A percentile compares a stretch with the other conserved stretches of the same genome.
Conservation (phyloP, 352 stramenopile genomes). For the Phytophthora hibernalis region DNA sequence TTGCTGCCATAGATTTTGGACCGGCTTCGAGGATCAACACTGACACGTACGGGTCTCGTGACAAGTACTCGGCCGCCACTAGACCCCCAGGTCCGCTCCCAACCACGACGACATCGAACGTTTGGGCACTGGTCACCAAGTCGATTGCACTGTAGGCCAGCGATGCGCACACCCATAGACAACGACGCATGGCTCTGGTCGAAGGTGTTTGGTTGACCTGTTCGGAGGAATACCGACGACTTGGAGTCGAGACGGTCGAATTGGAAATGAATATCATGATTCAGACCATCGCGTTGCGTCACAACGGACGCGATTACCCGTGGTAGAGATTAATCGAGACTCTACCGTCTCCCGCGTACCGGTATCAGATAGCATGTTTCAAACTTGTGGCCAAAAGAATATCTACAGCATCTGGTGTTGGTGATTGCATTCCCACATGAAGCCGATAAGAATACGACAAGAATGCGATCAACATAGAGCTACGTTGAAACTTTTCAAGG, state of each 20-base stretch:
- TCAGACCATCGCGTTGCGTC: too few species aligned
- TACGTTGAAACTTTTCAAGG: neutral
- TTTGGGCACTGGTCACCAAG: conserved; percentile 15
- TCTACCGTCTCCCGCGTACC: conserved; percentile 5
- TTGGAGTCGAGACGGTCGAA: conserved; percentile 10
- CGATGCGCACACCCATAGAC: neutral
- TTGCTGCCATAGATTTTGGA: conserved; percentile 47
- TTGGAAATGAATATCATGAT: conserved; percentile 20
- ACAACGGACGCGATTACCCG: neutral
- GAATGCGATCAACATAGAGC: too few species aligned
- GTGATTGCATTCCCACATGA: neutral
- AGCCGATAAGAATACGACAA: neutral
- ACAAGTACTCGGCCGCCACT: conserved; percentile 67
- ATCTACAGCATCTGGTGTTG: neutral
- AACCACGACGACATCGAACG: conserved; percentile 61
- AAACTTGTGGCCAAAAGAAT: conserved; percentile 11
- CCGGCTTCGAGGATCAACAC: conserved; percentile 72
- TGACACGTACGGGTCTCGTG: conserved; percentile 49
- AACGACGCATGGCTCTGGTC: conserved; percentile 7
- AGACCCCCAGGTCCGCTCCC: conserved; percentile 62
- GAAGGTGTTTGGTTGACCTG: neutral
- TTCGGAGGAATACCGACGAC: conserved; percentile 4
- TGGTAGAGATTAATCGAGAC: conserved; percentile 14
- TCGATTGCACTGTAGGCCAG: conserved; percentile 7
- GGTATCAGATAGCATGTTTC: conserved; percentile 1